Percentiles rank a stretch among this genome's conserved stretches.
These are phyloP conservation scores for Acrocalymma vagum DNA, from an alignment of 2,329 filamentous ascomycete genomes.

Conservation along the genomic window DNA sequence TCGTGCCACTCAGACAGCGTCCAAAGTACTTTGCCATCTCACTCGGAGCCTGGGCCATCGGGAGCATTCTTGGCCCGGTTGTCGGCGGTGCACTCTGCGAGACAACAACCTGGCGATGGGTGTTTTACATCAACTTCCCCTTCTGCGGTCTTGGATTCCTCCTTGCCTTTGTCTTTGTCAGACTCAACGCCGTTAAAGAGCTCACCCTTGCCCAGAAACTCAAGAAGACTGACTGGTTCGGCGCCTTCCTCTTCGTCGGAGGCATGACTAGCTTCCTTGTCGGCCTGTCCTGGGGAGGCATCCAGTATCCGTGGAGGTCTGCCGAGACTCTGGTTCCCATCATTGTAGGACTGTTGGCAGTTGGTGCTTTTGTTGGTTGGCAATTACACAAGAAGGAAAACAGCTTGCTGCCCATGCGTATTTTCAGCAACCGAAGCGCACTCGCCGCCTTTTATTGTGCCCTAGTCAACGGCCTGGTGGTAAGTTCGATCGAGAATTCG, in stretches of 20 bases:
- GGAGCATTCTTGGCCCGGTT: constrained; percentile 60
- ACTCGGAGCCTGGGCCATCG: constrained; percentile 61
- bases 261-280: constrained; percentile 50
- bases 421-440: constrained; percentile 48
- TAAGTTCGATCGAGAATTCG: constrained; percentile 28
- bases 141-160: constrained; percentile 50
- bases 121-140: constrained; percentile 71
- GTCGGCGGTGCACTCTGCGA: constrained; percentile 61
- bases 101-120: constrained; percentile 66
- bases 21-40: constrained; percentile 52
- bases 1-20: constrained; percentile 52
- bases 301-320: constrained; percentile 48
- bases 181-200: constrained; percentile 24
- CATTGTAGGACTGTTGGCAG: constrained; percentile 38
- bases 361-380: constrained; percentile 46
- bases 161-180: constrained; percentile 30
- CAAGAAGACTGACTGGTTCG: constrained; percentile 52
- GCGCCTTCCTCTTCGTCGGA: constrained; percentile 49
- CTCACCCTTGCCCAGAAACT: constrained; percentile 32
- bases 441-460: constrained; percentile 52
- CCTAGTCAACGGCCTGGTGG: constrained; percentile 54
- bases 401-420: constrained; percentile 47
- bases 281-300: constrained; percentile 54
- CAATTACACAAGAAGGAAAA: constrained; percentile 43
- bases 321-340: constrained; percentile 52